These are phyloP conservation scores for Pseudogymnoascus sp. DNA, from an alignment of 2,329 filamentous ascomycete species.

Conservation along the genomic window DNA sequence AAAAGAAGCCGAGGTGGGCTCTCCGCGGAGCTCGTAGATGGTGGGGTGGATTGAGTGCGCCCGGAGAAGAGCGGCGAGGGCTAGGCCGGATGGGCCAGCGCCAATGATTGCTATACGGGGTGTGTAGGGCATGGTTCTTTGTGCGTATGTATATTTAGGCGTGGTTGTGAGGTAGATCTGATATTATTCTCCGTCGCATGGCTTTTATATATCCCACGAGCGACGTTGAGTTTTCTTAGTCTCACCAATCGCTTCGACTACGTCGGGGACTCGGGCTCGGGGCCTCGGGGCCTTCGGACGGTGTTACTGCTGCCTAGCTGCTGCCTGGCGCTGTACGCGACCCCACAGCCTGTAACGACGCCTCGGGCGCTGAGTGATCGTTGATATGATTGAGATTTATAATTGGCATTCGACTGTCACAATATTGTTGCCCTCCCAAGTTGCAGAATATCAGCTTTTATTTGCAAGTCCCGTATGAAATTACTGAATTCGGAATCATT, in stretches of 20 bases:
- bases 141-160: not conserved
- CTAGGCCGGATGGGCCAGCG: slow-evolving; percentile 39
- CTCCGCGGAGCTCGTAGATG: slow-evolving; percentile 30
- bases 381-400: not conserved
- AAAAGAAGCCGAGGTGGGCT: slow-evolving; percentile 23
- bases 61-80: slow-evolving; percentile 39
- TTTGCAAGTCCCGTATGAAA: too few species aligned
- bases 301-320: slow-evolving; percentile 24
- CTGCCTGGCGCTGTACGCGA: slow-evolving; percentile 33
- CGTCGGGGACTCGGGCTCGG: not conserved
- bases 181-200: not conserved
- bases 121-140: not conserved
- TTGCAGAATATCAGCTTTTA: too few species aligned
- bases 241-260: not conserved
- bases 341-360: slow-evolving; percentile 12
- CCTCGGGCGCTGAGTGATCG: not conserved
- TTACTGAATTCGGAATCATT: too few species aligned
- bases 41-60: slow-evolving; percentile 28
- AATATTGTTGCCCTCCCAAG: too few species aligned
- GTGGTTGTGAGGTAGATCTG: not conserved
- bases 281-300: not conserved
- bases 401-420: too few species aligned
- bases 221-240: too few species aligned
- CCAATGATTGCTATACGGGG: slow-evolving; percentile 37
- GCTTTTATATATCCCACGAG: not conserved